phyloP scores from a whole-genome alignment of 441 rosid species.

The Metrosideros polymorpha region DNA sequence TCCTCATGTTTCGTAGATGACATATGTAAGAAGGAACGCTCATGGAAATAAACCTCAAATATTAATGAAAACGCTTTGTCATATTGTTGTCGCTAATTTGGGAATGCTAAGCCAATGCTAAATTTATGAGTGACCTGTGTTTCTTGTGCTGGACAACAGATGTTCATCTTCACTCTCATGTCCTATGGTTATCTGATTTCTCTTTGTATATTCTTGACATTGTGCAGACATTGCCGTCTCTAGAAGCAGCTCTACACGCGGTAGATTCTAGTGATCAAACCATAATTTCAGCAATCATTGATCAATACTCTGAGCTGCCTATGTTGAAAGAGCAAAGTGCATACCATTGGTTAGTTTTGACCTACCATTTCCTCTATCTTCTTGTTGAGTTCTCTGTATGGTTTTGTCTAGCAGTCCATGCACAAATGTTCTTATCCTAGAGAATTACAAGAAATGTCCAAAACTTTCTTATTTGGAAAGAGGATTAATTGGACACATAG shows the following conservation, averaged over 20 bases:
- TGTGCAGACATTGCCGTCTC: conserved; percentile 40
- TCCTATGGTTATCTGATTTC: background rate
- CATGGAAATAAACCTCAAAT: background rate
- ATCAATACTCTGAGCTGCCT: conserved; percentile 47
- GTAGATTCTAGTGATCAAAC: conserved; percentile 46
- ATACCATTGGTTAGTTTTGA: conserved; percentile 35
- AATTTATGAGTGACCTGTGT: background rate
- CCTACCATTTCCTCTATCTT: background rate
- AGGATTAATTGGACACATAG: background rate
- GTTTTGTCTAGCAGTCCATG: background rate
- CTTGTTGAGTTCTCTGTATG: background rate
- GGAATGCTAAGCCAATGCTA: background rate
- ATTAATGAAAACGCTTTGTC: background rate
- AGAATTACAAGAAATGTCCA: background rate
- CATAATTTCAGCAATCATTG: conserved; percentile 38
- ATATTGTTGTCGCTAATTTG: background rate
- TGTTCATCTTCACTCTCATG: background rate
- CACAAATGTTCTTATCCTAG: background rate
- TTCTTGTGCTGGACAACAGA: background rate
- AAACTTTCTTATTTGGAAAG: background rate
- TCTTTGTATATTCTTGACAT: background rate
- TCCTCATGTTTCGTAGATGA: background rate
- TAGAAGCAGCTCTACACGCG: conserved; percentile 54
- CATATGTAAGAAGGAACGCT: background rate
- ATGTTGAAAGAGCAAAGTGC: conserved; percentile 49